Base-by-base conservation (phyloP, 78 protist species). In the Guillardia theta region DNA sequence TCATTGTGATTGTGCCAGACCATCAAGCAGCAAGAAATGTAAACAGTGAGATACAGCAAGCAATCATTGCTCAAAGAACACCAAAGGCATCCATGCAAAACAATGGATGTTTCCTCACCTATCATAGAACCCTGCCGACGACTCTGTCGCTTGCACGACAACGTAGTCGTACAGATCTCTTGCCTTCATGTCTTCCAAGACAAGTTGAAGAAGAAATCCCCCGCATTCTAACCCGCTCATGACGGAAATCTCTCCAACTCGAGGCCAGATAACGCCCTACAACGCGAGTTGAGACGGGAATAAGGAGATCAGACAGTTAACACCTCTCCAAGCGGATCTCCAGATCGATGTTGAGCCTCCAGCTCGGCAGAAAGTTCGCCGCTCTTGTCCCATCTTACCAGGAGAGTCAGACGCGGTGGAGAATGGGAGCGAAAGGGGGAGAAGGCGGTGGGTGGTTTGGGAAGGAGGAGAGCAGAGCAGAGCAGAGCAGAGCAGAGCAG, bases 401-500 rank as follows among this genome's bases (percentile, higher is more conserved):
- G n/a, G n/a, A n/a, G 62, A 53, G 62, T 53, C 33, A 12, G 12
- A 21, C 62, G 12, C 62, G 12, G 62, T 18, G 12, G 62, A 53
- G 62, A 18, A 21, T 53, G 62, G 12, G 18, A 53, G 62, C 62
- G 33, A 21, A 53, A 21, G 62, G 18, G 12, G 33, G 62, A 53
- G 18, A 18, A 53, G 33, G 18, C 62, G 18, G 18, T 53, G 18
- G 18, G 12, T 21, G 18, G 33, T 21, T 53, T 21, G 12, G 62
- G 12, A 12, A 53, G 18, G 70, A 58, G 70, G 39, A 58, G 70
- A 58, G 70, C 70, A 58, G 70, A 58, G 70, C 70, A 58, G 70
- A 58, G 70, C 70, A 58, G 70, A 58, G 70, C 70, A 58, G 70
- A 58, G 70, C 70, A 58, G 70, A 58, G 70, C 70, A 58, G 70